Evolutionary conservation across 257 asterid genomes (phyloP), one percentile per base, ranked within the genome.

Genomic region (Nicotiana undulata): DNA sequence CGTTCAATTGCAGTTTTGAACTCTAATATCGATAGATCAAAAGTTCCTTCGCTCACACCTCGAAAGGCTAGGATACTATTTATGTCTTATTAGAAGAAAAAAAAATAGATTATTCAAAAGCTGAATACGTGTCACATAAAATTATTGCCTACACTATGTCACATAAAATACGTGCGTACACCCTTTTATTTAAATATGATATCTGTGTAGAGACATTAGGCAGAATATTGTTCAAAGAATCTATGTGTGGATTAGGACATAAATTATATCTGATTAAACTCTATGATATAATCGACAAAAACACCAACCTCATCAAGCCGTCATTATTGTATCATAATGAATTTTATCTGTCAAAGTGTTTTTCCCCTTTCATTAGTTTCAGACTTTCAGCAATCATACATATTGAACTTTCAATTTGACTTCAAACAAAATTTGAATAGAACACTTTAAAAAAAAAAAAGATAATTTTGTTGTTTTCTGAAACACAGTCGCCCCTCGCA

Each of bases 211-310:
- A 46, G 40, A 22, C 22, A 24, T 22, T 20, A 46, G 59, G 59
- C 24, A 46, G 15, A 72, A 49, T 46, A 72, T 24, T 72, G 9
- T 72, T 8, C 78, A 24, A 46, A 24, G 40, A 6, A 74, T 74
- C 78, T 74, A 74, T 44, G 61, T 15, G 78, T 46, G 78, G 78
- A 72, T 46, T 12, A 46, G 24, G 78, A 74, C 61, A 49, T 22
- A 70, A 20, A 72, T 40, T 44, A 44, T 6, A 0, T 70, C 12
- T 44, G 59, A 15, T 72, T 22, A 7, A 72, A 22, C 22, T 44
- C 0, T 22, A 72, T 24, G 24, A 31, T 64, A 29, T 64, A 64
- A 49, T 24, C 18, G 55, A 18, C 17, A 6, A 74, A 72, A 22
- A 49, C 4, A 22, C 37, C 59, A 40, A 20, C 16, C 61, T 74